Evolutionary conservation across 129 eudicot species (phyloP).

Genomic region (Erigeron canadensis): DNA sequence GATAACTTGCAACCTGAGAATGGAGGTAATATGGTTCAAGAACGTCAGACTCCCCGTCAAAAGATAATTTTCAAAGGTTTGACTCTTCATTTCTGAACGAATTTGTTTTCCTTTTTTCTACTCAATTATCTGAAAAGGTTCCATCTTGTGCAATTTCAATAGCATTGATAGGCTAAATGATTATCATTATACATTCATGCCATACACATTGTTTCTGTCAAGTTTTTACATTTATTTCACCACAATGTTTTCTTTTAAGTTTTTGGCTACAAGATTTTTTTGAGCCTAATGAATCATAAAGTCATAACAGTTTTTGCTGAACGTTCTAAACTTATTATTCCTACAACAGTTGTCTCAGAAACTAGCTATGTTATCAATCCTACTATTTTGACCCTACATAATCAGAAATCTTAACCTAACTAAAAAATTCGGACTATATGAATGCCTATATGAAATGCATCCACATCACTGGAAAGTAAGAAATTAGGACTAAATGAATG

Average conservation of each 20-base stretch:
- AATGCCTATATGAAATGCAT: no score
- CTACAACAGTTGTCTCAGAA: no score
- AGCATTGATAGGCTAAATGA: neutral
- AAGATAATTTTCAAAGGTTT: conserved; percentile 77
- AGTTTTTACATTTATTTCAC: neutral
- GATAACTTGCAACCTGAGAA: conserved; percentile 43
- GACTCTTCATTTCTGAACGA: conserved; percentile 1
- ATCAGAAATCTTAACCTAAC: neutral
- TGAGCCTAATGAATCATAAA: no score
- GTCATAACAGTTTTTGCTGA: no score
- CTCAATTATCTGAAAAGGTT: neutral
- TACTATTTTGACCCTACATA: no score
- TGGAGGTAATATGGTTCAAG: conserved; percentile 39
- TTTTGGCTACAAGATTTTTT: no score
- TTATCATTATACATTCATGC: neutral
- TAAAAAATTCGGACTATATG: neutral
- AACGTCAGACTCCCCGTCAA: conserved; percentile 40
- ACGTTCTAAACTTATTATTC: no score
- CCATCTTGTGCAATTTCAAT: neutral
- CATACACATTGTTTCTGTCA: neutral
- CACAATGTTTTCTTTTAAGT: neutral
- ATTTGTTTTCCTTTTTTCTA: neutral
- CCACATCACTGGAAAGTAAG: neutral
- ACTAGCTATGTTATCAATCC: no score
- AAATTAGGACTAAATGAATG: neutral